Base-by-base conservation (phyloP, 306 rosid species). In the Datisca glomerata region DNA sequence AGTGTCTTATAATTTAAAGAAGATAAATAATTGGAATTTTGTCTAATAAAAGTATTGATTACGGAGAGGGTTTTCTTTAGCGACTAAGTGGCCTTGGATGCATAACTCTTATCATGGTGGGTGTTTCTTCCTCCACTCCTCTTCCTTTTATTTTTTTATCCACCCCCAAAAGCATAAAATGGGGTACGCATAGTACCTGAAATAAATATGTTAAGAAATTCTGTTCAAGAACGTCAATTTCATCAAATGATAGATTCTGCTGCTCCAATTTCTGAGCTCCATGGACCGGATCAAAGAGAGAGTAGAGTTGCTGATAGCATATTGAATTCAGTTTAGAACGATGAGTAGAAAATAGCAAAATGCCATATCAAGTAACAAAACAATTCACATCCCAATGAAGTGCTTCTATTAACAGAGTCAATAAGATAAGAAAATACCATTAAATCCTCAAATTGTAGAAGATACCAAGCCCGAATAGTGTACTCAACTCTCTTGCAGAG, bases 391-490 rank as follows among this genome's bases (percentile, higher is more conserved):
- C 44, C 47, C 39, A 31, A 50, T 43, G 28, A 12, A 51, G 28
- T 13, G 0, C 48, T 46, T 34, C 22, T 55, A 34, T 42, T 13
- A 19, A 32, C 24, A 51, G 38, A 55, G 21, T 35, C 64, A 21
- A 42, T 27, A 51, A 55, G 42, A 11, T 18, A 63, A 25, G 19
- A 45, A n/a, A 35, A 28, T 78, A 89, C 93, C 98, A 89, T 89
- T 78, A 89, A 66, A 61, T 89, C 98, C 70, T 89, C 98, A 51
- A 84, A 89, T 37, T 89, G 98, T 32, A 89, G 78, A 49, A 83
- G 91, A 60, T 80, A 89, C 98, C 95, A 89, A 34, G 98, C 98
- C 48, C 98, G 78, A 70, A 89, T 74, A 5, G 93, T 84, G 65
- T 77, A 89, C 68, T 89, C 98, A 18, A 80, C 66, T 61, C 95